Evolutionary conservation across 352 stramenopile genomes (phyloP).

Genomic region (Hyaloperonospora brassicae): DNA sequence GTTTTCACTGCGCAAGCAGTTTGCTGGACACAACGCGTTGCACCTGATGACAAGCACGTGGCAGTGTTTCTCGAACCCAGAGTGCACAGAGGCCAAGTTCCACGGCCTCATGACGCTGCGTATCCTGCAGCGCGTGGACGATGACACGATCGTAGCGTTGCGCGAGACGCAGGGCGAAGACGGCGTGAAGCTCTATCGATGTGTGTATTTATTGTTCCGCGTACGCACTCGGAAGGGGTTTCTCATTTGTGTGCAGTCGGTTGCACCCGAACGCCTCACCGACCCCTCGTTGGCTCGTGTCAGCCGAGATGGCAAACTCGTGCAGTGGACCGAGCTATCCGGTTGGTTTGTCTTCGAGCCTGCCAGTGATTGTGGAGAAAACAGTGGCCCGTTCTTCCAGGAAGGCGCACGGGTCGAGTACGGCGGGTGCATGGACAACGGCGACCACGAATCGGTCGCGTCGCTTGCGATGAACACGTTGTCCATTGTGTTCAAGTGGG

Average conservation of each 20-base stretch:
- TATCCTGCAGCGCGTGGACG: conserved; percentile 62
- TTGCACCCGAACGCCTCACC: conserved; percentile 31
- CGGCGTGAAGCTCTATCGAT: conserved; percentile 43
- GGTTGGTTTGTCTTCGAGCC: conserved; percentile 68
- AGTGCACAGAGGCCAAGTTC: conserved; percentile 52
- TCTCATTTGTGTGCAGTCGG: conserved; percentile 52
- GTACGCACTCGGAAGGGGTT: conserved; percentile 58
- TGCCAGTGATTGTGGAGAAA: conserved; percentile 7
- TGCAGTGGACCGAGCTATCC: conserved; percentile 61
- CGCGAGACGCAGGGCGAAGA: conserved; percentile 42
- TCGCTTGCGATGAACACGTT: conserved; percentile 59
- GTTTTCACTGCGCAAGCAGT: conserved; percentile 61
- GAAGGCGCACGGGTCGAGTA: conserved; percentile 55
- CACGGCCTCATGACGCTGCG: conserved; percentile 47
- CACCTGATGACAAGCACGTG: conserved; percentile 54
- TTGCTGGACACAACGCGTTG: conserved; percentile 29
- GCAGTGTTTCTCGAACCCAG: conserved; percentile 62
- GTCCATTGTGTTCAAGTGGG: conserved; percentile 56
- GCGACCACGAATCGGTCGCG: conserved; percentile 36
- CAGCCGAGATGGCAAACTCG: conserved; percentile 33
- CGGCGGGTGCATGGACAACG: conserved; percentile 54
- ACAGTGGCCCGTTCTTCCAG: conserved; percentile 22
- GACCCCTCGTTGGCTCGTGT: conserved; percentile 15
- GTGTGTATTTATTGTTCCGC: conserved; percentile 64
- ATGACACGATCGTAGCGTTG: conserved; percentile 62